These are phyloP conservation scores for Hysterium pulicare DNA, from an alignment of 2,329 filamentous ascomycete species.

Conservation along the genomic window DNA sequence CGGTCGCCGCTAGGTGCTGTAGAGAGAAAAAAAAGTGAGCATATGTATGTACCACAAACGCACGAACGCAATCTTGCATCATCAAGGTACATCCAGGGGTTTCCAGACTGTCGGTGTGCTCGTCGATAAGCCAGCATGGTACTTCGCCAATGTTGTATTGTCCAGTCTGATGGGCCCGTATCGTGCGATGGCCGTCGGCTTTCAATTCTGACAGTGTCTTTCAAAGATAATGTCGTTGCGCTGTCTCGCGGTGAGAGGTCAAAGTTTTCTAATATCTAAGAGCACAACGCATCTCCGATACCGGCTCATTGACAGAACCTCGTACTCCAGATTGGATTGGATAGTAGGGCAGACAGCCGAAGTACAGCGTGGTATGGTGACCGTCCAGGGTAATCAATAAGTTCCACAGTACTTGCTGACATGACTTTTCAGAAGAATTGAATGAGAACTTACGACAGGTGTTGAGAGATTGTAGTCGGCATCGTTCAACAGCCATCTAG, in stretches of 20 bases:
- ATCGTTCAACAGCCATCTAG: constrained; percentile 66
- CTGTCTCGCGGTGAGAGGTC: constrained; percentile 13
- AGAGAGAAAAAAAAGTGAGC: constrained; percentile 20
- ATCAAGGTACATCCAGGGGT: constrained; percentile 21
- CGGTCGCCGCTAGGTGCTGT: constrained; percentile 57
- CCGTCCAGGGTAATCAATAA: not conserved
- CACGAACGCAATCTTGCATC: constrained; percentile 25
- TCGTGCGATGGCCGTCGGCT: constrained; percentile 23
- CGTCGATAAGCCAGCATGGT: constrained; percentile 30
- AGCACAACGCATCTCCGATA: constrained; percentile 21
- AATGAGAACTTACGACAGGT: constrained; percentile 40
- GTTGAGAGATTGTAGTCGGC: constrained; percentile 82
- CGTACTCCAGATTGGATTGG: constrained; percentile 4
- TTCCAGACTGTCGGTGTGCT: constrained; percentile 12
- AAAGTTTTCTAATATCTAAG: no score
- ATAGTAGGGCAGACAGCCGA: not conserved
- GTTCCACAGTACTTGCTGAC: not conserved
- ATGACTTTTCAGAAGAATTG: not conserved
- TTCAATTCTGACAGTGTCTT: constrained; percentile 19
- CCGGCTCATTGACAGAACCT: constrained; percentile 17
- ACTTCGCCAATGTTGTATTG: constrained; percentile 16
- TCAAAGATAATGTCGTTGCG: constrained; percentile 23
- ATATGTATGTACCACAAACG: constrained; percentile 9
- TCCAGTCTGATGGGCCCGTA: constrained; percentile 15
- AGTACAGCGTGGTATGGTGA: not conserved